These are phyloP conservation scores for Dactylonectria estremocensis DNA, from an alignment of 2,329 filamentous ascomycete genomes.

Conservation along the genomic window DNA sequence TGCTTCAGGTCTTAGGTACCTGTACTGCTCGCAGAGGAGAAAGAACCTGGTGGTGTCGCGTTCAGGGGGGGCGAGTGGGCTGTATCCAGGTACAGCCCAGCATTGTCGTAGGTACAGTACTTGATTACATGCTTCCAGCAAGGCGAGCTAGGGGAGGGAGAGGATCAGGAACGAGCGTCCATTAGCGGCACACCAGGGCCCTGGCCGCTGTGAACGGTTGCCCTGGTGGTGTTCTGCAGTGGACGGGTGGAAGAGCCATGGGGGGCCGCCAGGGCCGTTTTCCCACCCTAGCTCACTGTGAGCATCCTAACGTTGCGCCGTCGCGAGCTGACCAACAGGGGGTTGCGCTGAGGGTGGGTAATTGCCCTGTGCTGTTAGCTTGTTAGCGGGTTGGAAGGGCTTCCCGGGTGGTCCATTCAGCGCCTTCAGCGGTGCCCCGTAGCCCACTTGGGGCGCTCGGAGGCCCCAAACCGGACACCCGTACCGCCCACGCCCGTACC, in stretches of 20 bases:
- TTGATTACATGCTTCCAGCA: neutral
- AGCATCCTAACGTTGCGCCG: constrained; percentile 10
- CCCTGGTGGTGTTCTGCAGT: constrained; percentile 19
- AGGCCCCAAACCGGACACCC: constrained; percentile 8
- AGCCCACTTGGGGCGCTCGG: neutral
- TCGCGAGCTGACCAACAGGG: constrained; percentile 10
- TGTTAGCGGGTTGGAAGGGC: too few relatives aligned
- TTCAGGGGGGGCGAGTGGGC: neutral
- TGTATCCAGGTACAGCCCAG: too few relatives aligned
- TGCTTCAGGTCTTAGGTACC: neutral
- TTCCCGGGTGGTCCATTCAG: too few relatives aligned
- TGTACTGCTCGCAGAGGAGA: neutral
- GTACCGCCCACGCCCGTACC: neutral
- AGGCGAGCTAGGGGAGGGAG: constrained; percentile 17
- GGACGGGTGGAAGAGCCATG: constrained; percentile 16
- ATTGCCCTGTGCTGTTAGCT: too few relatives aligned
- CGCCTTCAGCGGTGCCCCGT: too few relatives aligned
- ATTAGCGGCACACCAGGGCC: constrained; percentile 1
- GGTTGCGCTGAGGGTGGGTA: constrained; percentile 12
- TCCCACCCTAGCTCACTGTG: neutral
- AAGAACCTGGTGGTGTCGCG: neutral
- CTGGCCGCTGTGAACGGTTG: constrained; percentile 8
- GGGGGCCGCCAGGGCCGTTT: constrained; percentile 2
- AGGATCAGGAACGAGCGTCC: constrained; percentile 13
- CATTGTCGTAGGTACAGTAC: too few relatives aligned